phyloP scores from a whole-genome alignment of 73 alveolate genomes.

The Paraurostyla sp. region DNA sequence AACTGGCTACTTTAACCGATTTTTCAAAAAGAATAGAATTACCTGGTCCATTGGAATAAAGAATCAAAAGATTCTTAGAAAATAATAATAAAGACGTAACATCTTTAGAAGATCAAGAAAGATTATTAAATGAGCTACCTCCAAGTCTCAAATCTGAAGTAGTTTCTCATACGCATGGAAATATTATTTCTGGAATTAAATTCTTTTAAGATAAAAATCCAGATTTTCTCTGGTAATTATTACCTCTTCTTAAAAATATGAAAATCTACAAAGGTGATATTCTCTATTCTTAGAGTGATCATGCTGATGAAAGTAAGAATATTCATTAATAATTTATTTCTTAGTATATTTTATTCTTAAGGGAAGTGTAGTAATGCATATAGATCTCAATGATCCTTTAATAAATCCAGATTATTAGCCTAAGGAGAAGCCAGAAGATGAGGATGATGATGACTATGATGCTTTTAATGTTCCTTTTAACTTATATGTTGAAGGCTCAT shows the following conservation, averaged over 20 bases:
- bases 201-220: constrained; percentile 68
- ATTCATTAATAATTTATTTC: background rate
- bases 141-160: constrained; percentile 66
- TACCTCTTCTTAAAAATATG: constrained; percentile 69
- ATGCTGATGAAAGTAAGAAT: constrained; percentile 67
- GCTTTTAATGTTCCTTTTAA: constrained; percentile 61
- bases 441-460: constrained; percentile 25
- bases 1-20: constrained; percentile 67
- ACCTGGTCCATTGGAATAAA: constrained; percentile 26
- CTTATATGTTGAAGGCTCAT: constrained; percentile 67
- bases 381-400: constrained; percentile 32
- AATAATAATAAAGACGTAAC: constrained; percentile 61
- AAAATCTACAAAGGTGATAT: constrained; percentile 59
- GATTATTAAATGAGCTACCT: constrained; percentile 67
- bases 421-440: constrained; percentile 31
- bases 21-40: constrained; percentile 69
- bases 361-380: constrained; percentile 65
- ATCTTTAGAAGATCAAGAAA: constrained; percentile 60
- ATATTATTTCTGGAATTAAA: constrained; percentile 45
- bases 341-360: constrained; percentile 66
- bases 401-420: constrained; percentile 18
- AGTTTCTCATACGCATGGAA: constrained; percentile 63
- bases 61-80: constrained; percentile 61
- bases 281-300: constrained; percentile 68
- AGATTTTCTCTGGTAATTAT: constrained; percentile 65